Evolutionary conservation across 2,329 filamentous ascomycete species (phyloP).

Genomic region (Claviceps citrina): DNA sequence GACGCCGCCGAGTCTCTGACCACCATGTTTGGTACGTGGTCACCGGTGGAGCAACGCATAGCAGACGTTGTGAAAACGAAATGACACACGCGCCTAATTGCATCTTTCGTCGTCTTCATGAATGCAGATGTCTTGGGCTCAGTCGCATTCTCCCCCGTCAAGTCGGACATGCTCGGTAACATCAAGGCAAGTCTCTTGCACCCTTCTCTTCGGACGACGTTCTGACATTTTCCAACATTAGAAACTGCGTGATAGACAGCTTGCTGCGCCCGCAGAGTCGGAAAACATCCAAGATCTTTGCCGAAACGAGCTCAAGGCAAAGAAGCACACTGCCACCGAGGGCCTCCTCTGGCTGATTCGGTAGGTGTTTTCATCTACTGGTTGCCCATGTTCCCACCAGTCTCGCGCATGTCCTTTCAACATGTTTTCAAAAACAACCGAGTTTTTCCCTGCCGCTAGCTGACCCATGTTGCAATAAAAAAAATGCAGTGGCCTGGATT

Average conservation of each 20-base stretch:
- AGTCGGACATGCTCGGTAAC: slow-evolving; percentile 81
- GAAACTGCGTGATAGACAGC: slow-evolving; percentile 80
- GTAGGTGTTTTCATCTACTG: slow-evolving; percentile 30
- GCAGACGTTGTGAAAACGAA: too few species aligned
- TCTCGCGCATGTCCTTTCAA: too few species aligned
- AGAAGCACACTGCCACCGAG: slow-evolving; percentile 79
- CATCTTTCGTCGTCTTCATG: not conserved
- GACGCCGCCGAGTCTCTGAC: slow-evolving; percentile 78
- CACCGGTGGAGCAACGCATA: not conserved
- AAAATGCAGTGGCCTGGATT: slow-evolving; percentile 66
- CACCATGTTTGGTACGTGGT: slow-evolving; percentile 59
- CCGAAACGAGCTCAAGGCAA: slow-evolving; percentile 72
- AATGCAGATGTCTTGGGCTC: slow-evolving; percentile 46
- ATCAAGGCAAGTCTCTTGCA: slow-evolving; percentile 49
- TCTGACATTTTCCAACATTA: too few species aligned
- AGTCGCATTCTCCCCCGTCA: slow-evolving; percentile 76
- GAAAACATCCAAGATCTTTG: slow-evolving; percentile 73
- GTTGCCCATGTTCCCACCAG: too few species aligned
- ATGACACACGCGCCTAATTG: not conserved
- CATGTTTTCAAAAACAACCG: too few species aligned
- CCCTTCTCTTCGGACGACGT: too few species aligned
- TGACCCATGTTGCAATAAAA: not conserved
- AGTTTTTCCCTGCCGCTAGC: too few species aligned
- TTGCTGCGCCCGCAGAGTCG: slow-evolving; percentile 64
- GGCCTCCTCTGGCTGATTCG: slow-evolving; percentile 82